Evolutionary conservation across 192 early-diverging fungal species (phyloP), one percentile per base, ranked within the genome.

Genomic region (Backusella morwellensis): DNA sequence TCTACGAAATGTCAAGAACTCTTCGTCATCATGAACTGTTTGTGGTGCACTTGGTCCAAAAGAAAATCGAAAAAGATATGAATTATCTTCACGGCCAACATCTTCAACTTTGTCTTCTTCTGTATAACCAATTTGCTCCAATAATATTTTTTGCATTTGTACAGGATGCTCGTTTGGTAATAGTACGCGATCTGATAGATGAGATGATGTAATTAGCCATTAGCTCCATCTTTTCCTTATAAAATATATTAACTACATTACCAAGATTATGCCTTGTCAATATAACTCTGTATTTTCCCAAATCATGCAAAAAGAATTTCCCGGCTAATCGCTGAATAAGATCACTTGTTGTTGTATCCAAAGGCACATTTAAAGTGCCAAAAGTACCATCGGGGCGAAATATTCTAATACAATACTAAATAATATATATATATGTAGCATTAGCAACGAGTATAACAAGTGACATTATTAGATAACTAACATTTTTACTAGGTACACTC

Each of bases 81-180:
- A 94, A 83, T 95, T 95, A 80, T 96, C 94, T 74, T 96, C 95
- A 67, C 95, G 84, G 6, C 93, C 93, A 19, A 95, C 83, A 35
- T 92, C 86, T 59, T 94, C 92, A 14, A 96, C 84, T 75, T 89
- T 90, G 80, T 97, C 95, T 44, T 88, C 82, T 35, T 88, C 88
- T 14, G 88, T 87, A 72, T 97, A 96, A 29, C 96, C 96, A 79
- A 93, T 90, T 78, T 93, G 90, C 76, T 94, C 87, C 68, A 97
- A 77, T 34, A 90, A 83, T 74, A 78, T 88, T 54, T 92, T 91
- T 70, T 95, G 90, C 21, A 97, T 89, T 35, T 90, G 82, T 3
- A 93, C 84, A 7, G 96, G 96, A 7, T 87, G 86, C 80, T 97
- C 96, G 44, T 86, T 82, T 1, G 88, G 78, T 21, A 75, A 76